Evolutionary conservation across 192 early-diverging fungal genomes (phyloP).

Genomic region (Blastocladiella britannica): DNA sequence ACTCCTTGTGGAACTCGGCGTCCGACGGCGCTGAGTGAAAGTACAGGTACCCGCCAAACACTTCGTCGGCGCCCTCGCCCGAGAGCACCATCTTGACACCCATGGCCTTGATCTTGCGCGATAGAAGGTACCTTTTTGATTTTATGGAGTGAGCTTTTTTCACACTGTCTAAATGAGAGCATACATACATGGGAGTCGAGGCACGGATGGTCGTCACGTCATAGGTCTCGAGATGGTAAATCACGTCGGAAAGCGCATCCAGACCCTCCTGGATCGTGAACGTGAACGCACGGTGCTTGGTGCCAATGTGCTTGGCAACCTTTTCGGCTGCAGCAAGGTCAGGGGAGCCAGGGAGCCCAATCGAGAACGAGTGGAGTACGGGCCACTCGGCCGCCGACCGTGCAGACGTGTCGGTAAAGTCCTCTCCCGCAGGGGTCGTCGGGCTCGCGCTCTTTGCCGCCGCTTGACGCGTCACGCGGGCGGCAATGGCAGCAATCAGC

Average conservation of each 20-base stretch:
- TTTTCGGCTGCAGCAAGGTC: conserved; percentile 75
- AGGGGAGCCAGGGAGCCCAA: conserved; percentile 81
- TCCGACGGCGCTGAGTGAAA: conserved; percentile 80
- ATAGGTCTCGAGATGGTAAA: conserved; percentile 95
- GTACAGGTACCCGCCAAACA: conserved; percentile 95
- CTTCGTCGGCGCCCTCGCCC: conserved; percentile 91
- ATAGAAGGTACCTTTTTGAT: conserved; percentile 90
- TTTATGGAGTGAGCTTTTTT: too few species aligned
- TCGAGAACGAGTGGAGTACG: conserved; percentile 90
- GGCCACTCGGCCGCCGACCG: conserved; percentile 43
- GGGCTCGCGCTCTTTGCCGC: not conserved
- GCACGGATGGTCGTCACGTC: conserved; percentile 97
- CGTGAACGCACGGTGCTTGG: conserved; percentile 87
- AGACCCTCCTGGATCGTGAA: conserved; percentile 91
- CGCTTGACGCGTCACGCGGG: conserved; percentile 35
- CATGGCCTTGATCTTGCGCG: conserved; percentile 92
- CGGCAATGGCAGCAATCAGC: conserved; percentile 86
- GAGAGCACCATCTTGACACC: conserved; percentile 99
- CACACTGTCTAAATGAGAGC: too few species aligned
- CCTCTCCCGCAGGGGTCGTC: not conserved
- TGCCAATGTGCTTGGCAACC: conserved; percentile 76
- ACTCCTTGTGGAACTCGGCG: conserved; percentile 70
- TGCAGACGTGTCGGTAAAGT: conserved; percentile 11
- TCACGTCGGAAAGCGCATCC: conserved; percentile 85
- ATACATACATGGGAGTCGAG: conserved; percentile 99